Evolutionary conservation across 306 rosid genomes (phyloP).

Genomic region (Cyamopsis tetragonoloba): DNA sequence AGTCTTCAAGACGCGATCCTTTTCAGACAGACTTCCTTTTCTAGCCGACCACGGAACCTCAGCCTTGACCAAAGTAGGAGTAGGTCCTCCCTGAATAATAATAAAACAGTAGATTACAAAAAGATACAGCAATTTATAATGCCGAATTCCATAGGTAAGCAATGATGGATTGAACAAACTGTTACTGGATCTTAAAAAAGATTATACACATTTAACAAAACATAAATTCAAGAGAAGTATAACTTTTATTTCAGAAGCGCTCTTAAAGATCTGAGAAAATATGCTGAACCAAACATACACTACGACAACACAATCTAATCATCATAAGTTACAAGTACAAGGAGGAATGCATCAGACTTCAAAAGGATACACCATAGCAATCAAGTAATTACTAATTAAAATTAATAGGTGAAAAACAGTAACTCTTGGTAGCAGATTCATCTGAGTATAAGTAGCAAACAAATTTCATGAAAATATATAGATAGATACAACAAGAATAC

Average conservation of each 20-base stretch:
- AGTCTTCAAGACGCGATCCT: slow-evolving; percentile 90
- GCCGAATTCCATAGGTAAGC: background rate
- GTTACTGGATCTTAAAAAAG: too few relatives aligned
- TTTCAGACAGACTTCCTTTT: slow-evolving; percentile 78
- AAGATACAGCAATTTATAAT: background rate
- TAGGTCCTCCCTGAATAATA: slow-evolving; percentile 66
- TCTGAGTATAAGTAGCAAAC: background rate
- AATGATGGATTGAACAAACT: too few relatives aligned
- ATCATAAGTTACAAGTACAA: background rate
- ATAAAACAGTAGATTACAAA: background rate
- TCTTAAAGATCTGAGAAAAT: too few relatives aligned
- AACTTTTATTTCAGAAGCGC: too few relatives aligned
- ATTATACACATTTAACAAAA: too few relatives aligned
- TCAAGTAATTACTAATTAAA: background rate
- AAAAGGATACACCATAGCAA: background rate
- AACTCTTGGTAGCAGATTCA: background rate
- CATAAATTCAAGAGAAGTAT: too few relatives aligned
- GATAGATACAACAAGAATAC: background rate
- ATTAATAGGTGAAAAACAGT: too few relatives aligned
- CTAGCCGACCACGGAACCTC: slow-evolving; percentile 95
- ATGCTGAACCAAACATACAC: too few relatives aligned
- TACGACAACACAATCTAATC: background rate
- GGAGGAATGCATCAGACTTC: background rate
- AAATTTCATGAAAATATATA: background rate
- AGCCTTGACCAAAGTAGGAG: slow-evolving; percentile 71